Percentiles rank a stretch among this genome's conserved stretches.
These are phyloP conservation scores for Talaromyces sp. DNA, from an alignment of 2,329 filamentous ascomycete genomes.

Conservation along the genomic window DNA sequence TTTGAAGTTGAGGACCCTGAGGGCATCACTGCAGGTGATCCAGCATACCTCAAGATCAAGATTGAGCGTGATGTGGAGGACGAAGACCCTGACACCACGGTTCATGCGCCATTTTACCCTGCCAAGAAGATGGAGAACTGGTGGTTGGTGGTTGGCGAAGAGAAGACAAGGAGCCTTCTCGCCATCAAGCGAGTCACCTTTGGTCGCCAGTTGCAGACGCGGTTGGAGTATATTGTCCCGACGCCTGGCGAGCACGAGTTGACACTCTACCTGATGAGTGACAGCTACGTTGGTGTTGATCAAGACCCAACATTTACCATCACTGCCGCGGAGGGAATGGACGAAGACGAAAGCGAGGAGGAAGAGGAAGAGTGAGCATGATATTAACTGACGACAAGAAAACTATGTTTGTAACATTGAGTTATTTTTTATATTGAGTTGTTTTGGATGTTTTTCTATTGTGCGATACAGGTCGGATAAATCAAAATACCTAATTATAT, in stretches of 20 bases:
- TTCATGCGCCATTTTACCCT: constrained; percentile 94
- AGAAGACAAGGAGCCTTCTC: constrained; percentile 77
- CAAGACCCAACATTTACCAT: constrained; percentile 89
- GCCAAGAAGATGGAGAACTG: constrained; percentile 91
- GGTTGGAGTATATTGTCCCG: constrained; percentile 83
- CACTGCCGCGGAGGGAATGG: constrained; percentile 84
- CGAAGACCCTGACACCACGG: constrained; percentile 71
- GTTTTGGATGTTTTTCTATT: neutral
- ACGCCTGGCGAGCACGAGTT: constrained; percentile 79
- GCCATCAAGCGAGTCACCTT: constrained; percentile 95
- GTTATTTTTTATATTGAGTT: neutral
- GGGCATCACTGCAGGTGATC: constrained; percentile 71
- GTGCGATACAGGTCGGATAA: neutral
- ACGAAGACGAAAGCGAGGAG: constrained; percentile 84
- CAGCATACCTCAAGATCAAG: constrained; percentile 75
- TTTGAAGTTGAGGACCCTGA: constrained; percentile 80
- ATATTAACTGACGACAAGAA: neutral
- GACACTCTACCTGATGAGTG: constrained; percentile 92
- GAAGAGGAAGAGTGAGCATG: constrained; percentile 51
- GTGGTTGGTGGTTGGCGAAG: constrained; percentile 96
- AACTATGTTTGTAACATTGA: neutral
- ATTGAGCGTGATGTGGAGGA: constrained; percentile 71
- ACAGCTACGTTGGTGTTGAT: constrained; percentile 94
- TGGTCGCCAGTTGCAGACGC: constrained; percentile 67
- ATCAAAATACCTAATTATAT: constrained; percentile 7